A percentile compares a stretch with the other conserved stretches of the same genome.
Evolutionary conservation across 2,329 filamentous ascomycete species (phyloP).

Genomic region (Coniella lustricola): DNA sequence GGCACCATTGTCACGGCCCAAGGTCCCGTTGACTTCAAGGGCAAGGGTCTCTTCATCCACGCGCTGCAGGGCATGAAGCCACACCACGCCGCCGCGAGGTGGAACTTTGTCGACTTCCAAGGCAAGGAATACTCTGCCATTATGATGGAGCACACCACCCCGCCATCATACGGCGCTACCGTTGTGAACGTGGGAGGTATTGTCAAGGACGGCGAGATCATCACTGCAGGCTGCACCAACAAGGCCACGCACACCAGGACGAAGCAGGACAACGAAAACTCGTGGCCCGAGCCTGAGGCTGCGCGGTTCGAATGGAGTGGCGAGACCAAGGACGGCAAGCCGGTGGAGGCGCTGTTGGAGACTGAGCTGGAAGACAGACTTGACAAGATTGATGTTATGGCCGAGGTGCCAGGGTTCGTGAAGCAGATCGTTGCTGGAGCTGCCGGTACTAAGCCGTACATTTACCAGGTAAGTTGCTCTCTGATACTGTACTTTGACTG

Average conservation of each 20-base stretch:
- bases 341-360: conserved; percentile 62
- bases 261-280: conserved; percentile 67
- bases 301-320: conserved; percentile 74
- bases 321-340: conserved; percentile 67
- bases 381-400: conserved; percentile 92
- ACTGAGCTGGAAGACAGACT: conserved; percentile 60
- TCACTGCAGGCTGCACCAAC: conserved; percentile 62
- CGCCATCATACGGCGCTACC: conserved; percentile 83
- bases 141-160: conserved; percentile 94
- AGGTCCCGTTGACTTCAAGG: conserved; percentile 74
- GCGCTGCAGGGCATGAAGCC: conserved; percentile 98
- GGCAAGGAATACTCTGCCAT: conserved; percentile 78
- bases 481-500: not conserved
- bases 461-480: conserved; percentile 69
- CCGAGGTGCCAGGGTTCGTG: conserved; percentile 89
- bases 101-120: conserved; percentile 94
- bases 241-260: conserved; percentile 62
- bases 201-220: conserved; percentile 70
- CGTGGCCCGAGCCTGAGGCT: conserved; percentile 80
- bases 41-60: conserved; percentile 71
- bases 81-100: conserved; percentile 83
- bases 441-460: conserved; percentile 91
- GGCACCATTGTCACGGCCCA: conserved; percentile 79
- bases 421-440: conserved; percentile 87
- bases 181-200: conserved; percentile 77